Evolutionary conservation across 2,329 filamentous ascomycete genomes (phyloP).

Genomic region (Phaeosphaeriaceae sp.): DNA sequence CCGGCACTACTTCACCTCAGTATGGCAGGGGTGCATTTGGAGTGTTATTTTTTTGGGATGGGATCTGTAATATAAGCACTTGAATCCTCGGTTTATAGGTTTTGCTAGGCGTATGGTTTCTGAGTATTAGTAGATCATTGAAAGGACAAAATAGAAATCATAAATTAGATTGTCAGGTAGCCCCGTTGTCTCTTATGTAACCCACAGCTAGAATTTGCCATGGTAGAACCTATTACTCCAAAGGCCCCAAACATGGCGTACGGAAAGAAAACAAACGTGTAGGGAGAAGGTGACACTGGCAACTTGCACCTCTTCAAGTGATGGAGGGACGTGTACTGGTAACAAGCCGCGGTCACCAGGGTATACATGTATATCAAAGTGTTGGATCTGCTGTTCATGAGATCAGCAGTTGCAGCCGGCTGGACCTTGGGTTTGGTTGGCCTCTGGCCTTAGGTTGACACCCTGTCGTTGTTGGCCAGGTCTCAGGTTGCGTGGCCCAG

Average conservation of each 20-base stretch:
- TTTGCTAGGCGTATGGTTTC: not conserved
- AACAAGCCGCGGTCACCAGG: not conserved
- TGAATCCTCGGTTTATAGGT: too few relatives aligned
- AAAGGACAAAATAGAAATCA: conserved; percentile 5
- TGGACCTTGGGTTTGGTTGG: conserved; percentile 63
- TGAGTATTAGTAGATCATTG: not conserved
- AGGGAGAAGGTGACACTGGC: conserved; percentile 14
- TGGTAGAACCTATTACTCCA: conserved; percentile 33
- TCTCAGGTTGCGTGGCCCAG: conserved; percentile 85
- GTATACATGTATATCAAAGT: conserved; percentile 15
- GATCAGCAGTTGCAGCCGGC: conserved; percentile 67
- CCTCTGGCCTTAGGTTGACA: conserved; percentile 70
- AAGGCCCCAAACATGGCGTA: conserved; percentile 30
- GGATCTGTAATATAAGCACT: too few relatives aligned
- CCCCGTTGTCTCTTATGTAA: conserved; percentile 35
- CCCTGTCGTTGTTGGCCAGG: conserved; percentile 63
- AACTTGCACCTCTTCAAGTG: conserved; percentile 5
- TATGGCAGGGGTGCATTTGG: too few relatives aligned
- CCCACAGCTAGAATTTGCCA: conserved; percentile 16
- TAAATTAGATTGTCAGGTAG: conserved; percentile 39
- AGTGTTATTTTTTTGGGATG: too few relatives aligned
- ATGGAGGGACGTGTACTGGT: not conserved
- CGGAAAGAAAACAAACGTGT: conserved; percentile 17
- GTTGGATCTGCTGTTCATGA: not conserved
- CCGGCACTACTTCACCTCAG: too few relatives aligned